Evolutionary conservation across 2,329 filamentous ascomycete genomes (phyloP).

Genomic region (Ophiosphaerella narmari): DNA sequence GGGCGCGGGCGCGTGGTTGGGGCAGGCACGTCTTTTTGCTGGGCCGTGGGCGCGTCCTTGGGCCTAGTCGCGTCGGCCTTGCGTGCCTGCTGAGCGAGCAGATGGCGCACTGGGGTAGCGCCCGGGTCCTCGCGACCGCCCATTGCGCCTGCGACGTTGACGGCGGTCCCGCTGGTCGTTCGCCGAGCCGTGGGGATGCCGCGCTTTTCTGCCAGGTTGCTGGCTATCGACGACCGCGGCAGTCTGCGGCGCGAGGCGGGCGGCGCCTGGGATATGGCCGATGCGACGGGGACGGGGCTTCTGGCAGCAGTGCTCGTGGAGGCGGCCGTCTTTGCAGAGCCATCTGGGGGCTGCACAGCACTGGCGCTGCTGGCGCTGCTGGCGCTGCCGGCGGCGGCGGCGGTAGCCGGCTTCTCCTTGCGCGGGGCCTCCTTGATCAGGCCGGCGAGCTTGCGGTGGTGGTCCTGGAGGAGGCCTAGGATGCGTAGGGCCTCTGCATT

Average conservation of each 20-base stretch:
- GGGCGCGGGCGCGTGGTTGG: constrained; percentile 28
- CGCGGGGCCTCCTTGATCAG: constrained; percentile 71
- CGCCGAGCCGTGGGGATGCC: constrained; percentile 68
- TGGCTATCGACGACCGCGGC: constrained; percentile 81
- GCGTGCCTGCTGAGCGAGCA: constrained; percentile 38
- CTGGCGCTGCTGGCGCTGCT: not conserved
- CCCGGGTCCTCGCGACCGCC: constrained; percentile 54
- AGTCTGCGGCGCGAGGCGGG: constrained; percentile 51
- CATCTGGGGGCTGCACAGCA: constrained; percentile 12
- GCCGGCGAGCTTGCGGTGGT: constrained; percentile 82
- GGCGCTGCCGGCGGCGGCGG: not conserved
- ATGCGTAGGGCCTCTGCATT: constrained; percentile 76
- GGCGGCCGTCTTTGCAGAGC: constrained; percentile 14
- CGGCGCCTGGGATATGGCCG: constrained; percentile 44
- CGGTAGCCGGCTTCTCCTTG: constrained; percentile 31
- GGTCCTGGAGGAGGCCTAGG: constrained; percentile 80
- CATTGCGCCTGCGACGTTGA: constrained; percentile 74
- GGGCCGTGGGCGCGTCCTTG: constrained; percentile 19
- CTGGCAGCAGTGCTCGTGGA: constrained; percentile 21
- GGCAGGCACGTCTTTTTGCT: constrained; percentile 7
- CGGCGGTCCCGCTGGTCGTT: constrained; percentile 69
- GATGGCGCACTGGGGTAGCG: constrained; percentile 38
- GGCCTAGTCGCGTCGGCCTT: constrained; percentile 26
- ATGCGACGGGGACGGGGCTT: constrained; percentile 36
- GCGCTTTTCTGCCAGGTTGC: constrained; percentile 81